Base-by-base conservation (phyloP, 2,329 filamentous ascomycete genomes). In the Xylaria multiplex region DNA sequence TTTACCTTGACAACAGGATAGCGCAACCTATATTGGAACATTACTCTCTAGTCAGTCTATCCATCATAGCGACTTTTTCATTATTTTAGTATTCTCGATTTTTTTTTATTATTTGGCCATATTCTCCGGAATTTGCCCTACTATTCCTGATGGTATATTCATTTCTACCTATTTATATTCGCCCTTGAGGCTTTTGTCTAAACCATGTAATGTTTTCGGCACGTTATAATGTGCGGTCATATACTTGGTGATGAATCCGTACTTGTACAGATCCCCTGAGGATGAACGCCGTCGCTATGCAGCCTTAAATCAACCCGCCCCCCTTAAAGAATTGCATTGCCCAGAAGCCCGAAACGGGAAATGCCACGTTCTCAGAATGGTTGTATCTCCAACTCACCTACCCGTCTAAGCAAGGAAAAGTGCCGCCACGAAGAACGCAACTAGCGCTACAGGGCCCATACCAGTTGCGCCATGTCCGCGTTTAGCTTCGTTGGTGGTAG, bases 401-500 rank as follows among this genome's bases (percentile, higher is more conserved):
- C 14, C 11, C 30, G 55, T 54, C 66, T 71, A 81, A 43, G 75
- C 67, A 64, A 84, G 71, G 59, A 83, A 68, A 22, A 84, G 69
- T 4, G 77, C 79, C 11, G 78, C 81, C 4, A 74, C 81, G 30
- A 84, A 60, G 69, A 84, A 83, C 3, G 79, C 79, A 58, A 83
- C 74, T 58, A 85, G 66, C 8, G 82, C 81, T 2, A 77, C 81
- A 11, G 75, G 76, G 13, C 77, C 64, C 67, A 48, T 52, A 27
- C 55, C 55, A 11, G 58, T 49, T 14, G 43, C 40, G 14, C 59
- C 37, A 49, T 57, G 66, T 37, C 62, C 64, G 43, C 59, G 43
- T 43, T 42, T 58, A 53, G 49, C 63, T 59, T 61, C 40, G 32
- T 52, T 62, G 30, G 32, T 24, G 7, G 57, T 3, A 6, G 32